These are phyloP conservation scores for Penicillium sp. DNA, from an alignment of 2,329 filamentous ascomycete species.

Conservation along the genomic window DNA sequence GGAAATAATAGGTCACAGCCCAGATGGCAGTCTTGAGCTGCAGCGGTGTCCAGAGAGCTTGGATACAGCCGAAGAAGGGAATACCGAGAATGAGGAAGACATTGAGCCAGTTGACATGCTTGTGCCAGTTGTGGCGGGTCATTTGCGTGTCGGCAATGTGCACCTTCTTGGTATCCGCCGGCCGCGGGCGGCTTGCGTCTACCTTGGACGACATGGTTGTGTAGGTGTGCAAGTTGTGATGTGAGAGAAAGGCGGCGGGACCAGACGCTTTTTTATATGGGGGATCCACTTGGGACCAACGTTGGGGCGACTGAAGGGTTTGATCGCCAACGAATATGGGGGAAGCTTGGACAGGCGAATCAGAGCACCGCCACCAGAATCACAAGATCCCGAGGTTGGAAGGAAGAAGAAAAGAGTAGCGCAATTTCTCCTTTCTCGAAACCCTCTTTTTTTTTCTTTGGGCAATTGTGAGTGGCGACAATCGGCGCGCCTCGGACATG, in stretches of 20 bases:
- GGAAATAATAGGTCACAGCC: slow-evolving; percentile 74
- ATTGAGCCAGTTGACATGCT: slow-evolving; percentile 93
- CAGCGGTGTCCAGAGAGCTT: slow-evolving; percentile 72
- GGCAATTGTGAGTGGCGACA: slow-evolving; percentile 16
- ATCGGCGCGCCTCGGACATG: slow-evolving; percentile 12
- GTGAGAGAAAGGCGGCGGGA: slow-evolving; percentile 6
- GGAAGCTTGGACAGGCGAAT: slow-evolving; percentile 14
- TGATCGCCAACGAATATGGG: slow-evolving; percentile 24
- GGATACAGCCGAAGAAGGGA: slow-evolving; percentile 66
- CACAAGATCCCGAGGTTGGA: slow-evolving; percentile 29
- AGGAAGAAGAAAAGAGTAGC: background rate
- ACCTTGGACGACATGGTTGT: slow-evolving; percentile 35
- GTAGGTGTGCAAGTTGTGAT: slow-evolving; percentile 4
- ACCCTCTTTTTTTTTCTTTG: background rate
- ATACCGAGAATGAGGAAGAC: slow-evolving; percentile 72
- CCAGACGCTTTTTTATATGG: slow-evolving; percentile 20
- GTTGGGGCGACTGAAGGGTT: slow-evolving; percentile 20
- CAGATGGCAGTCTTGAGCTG: slow-evolving; percentile 65
- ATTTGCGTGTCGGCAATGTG: slow-evolving; percentile 81
- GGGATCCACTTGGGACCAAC: slow-evolving; percentile 23
- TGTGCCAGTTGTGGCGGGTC: slow-evolving; percentile 77
- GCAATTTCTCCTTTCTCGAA: too few relatives aligned
- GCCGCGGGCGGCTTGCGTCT: slow-evolving; percentile 31
- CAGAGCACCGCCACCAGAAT: slow-evolving; percentile 14
- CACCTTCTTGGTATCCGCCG: slow-evolving; percentile 57